Conservation (phyloP, 495 filamentous ascomycete species). For the Monascus purpureus region DNA sequence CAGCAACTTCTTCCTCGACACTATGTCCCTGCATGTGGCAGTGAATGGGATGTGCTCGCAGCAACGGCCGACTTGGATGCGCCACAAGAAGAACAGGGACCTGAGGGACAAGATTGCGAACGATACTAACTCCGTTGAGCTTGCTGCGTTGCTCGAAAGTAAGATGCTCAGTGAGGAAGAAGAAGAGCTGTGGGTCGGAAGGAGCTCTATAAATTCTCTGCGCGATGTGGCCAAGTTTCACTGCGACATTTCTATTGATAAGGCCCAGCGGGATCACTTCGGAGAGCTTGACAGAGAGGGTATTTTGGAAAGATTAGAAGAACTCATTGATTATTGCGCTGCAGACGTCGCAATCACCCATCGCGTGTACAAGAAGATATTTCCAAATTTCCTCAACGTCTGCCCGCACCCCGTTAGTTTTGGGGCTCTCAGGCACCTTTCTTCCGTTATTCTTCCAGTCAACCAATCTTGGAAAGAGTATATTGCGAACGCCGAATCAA, state of each 20-base stretch:
- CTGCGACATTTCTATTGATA: slow-evolving; percentile 82
- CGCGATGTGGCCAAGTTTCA: slow-evolving; percentile 96
- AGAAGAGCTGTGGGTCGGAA: slow-evolving; percentile 87
- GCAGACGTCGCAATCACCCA: slow-evolving; percentile 90
- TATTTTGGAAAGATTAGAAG: slow-evolving; percentile 53
- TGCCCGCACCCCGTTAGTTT: slow-evolving; percentile 98
- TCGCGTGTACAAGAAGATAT: slow-evolving; percentile 79
- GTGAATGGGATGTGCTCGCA: slow-evolving; percentile 99
- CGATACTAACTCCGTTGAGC: slow-evolving; percentile 53
- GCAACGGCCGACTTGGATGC: slow-evolving; percentile 93
- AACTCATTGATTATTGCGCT: slow-evolving; percentile 88
- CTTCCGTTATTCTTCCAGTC: slow-evolving; percentile 83
- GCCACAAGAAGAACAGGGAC: slow-evolving; percentile 79
- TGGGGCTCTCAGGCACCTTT: slow-evolving; percentile 79
- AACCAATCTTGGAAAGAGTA: slow-evolving; percentile 79
- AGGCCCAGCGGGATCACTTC: slow-evolving; percentile 74
- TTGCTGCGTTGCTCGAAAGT: slow-evolving; percentile 55
- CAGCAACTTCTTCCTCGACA: slow-evolving; percentile 82
- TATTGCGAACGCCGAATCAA: slow-evolving; percentile 64
- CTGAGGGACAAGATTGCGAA: slow-evolving; percentile 65
- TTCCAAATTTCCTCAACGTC: slow-evolving; percentile 71
- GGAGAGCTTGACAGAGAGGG: slow-evolving; percentile 64
- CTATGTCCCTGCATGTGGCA: slow-evolving; percentile 95
- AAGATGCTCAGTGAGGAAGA: slow-evolving; percentile 61
- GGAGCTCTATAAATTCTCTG: slow-evolving; percentile 89